phyloP scores from a whole-genome alignment of 2,329 filamentous ascomycete species.

The Epichloe glyceriae region DNA sequence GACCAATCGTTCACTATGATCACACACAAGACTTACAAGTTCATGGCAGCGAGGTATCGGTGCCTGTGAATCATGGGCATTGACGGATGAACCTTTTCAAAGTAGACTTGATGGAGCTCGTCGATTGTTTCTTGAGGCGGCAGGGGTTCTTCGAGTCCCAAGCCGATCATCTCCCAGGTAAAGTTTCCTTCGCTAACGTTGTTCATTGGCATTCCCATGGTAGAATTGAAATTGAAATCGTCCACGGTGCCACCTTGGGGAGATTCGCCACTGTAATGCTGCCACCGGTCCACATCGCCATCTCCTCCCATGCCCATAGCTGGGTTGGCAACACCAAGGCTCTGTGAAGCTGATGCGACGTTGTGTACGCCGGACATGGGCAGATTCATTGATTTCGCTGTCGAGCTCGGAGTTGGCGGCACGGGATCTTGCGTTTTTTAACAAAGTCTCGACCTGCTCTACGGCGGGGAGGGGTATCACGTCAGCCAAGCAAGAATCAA shows the following conservation, averaged over 20 bases:
- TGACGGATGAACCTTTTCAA: constrained; percentile 78
- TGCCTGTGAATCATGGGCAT: constrained; percentile 81
- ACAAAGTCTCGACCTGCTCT: constrained; percentile 88
- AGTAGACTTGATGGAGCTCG: constrained; percentile 80
- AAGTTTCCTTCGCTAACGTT: constrained; percentile 41
- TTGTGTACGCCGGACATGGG: constrained; percentile 13
- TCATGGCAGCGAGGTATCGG: constrained; percentile 78
- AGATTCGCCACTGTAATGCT: constrained; percentile 41
- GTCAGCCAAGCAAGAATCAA: neutral
- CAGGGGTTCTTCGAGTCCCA: constrained; percentile 46
- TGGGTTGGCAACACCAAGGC: constrained; percentile 28
- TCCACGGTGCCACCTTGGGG: constrained; percentile 34
- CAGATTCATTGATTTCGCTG: constrained; percentile 19
- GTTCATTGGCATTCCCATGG: constrained; percentile 36
- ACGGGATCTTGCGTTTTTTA: constrained; percentile 57
- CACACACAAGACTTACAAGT: constrained; percentile 39
- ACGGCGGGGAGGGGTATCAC: neutral
- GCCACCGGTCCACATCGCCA: constrained; percentile 41
- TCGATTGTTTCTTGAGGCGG: constrained; percentile 55
- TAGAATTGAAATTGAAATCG: constrained; percentile 44
- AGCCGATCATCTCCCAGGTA: constrained; percentile 64
- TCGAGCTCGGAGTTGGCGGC: constrained; percentile 12
- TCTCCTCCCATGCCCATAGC: constrained; percentile 33
- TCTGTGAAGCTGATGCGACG: constrained; percentile 16
- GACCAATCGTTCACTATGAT: neutral